Percentiles rank a stretch among this genome's conserved stretches.
These are phyloP conservation scores for Fragaria ananassa DNA, from an alignment of 306 rosid species.

Conservation along the genomic window DNA sequence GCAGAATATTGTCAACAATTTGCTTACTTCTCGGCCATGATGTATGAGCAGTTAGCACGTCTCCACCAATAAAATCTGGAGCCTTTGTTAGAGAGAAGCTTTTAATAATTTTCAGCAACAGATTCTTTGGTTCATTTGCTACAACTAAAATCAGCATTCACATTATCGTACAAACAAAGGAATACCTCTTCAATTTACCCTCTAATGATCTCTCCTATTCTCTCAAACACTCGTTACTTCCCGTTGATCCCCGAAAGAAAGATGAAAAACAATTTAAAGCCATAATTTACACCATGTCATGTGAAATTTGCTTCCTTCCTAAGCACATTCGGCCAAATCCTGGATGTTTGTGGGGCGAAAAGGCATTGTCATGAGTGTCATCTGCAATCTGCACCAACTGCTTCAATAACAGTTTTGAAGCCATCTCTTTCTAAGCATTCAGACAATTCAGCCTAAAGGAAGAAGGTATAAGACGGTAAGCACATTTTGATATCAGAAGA, in stretches of 20 bases:
- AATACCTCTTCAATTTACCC: not conserved
- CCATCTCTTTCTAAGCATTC: constrained; percentile 93
- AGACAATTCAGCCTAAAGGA: constrained; percentile 66
- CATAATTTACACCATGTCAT: not conserved
- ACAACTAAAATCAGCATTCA: constrained; percentile 4
- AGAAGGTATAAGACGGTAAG: not conserved
- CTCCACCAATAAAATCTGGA: not conserved
- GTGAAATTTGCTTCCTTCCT: not conserved
- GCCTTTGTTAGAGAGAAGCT: not conserved
- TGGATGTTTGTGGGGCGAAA: not conserved
- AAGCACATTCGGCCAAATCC: not conserved
- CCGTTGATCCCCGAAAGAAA: not conserved
- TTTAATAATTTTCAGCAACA: not conserved
- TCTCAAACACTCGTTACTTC: not conserved
- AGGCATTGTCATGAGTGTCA: constrained; percentile 2
- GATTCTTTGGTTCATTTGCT: not conserved
- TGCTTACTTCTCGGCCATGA: not conserved
- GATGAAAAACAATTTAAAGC: not conserved
- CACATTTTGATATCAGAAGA: not conserved
- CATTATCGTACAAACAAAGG: not conserved
- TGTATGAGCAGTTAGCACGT: not conserved
- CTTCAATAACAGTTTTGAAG: constrained; percentile 73
- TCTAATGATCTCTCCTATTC: not conserved
- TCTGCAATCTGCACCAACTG: constrained; percentile 90
- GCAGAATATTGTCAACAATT: not conserved